These are phyloP conservation scores for Xylariaceae sp. DNA, from an alignment of 2,329 filamentous ascomycete genomes.

Conservation along the genomic window DNA sequence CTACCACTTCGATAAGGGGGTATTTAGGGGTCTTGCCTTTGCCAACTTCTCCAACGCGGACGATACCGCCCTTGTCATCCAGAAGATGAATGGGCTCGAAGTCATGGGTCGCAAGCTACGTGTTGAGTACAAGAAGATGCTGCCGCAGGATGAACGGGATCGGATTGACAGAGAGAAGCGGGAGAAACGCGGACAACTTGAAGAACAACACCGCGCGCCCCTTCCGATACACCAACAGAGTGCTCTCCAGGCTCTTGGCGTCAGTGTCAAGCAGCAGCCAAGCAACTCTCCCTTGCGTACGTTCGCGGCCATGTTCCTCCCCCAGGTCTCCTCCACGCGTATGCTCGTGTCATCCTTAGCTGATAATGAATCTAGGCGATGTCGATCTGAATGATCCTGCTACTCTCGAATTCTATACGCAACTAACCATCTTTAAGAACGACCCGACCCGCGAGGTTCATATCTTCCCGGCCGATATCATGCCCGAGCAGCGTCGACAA, in stretches of 20 bases:
- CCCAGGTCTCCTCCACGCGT: neutral
- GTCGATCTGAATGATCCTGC: slow-evolving; percentile 89
- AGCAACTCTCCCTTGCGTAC: slow-evolving; percentile 46
- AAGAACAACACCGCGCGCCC: slow-evolving; percentile 85
- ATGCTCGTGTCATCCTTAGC: slow-evolving; percentile 6
- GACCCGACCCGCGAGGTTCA: slow-evolving; percentile 72
- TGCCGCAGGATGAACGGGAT: slow-evolving; percentile 89
- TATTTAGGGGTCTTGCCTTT: slow-evolving; percentile 93
- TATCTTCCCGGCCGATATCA: slow-evolving; percentile 75
- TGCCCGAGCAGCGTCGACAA: slow-evolving; percentile 78
- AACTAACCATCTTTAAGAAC: slow-evolving; percentile 84
- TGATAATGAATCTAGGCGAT: slow-evolving; percentile 44
- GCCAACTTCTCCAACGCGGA: slow-evolving; percentile 96
- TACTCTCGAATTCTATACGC: slow-evolving; percentile 83
- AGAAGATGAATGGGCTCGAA: slow-evolving; percentile 92
- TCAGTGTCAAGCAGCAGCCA: slow-evolving; percentile 59
- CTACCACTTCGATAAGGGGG: slow-evolving; percentile 97
- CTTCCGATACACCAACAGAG: slow-evolving; percentile 73
- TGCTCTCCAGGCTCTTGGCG: slow-evolving; percentile 76
- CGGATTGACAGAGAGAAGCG: slow-evolving; percentile 96
- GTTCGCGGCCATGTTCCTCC: slow-evolving; percentile 20
- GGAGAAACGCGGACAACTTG: slow-evolving; percentile 88
- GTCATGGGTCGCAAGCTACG: slow-evolving; percentile 89
- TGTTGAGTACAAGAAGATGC: slow-evolving; percentile 99
- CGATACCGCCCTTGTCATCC: slow-evolving; percentile 88